Percentiles rank a stretch among this genome's conserved stretches.
Evolutionary conservation across 1,284 basidiomycete species (phyloP).

Genomic region (Taiwanofungus camphoratus): DNA sequence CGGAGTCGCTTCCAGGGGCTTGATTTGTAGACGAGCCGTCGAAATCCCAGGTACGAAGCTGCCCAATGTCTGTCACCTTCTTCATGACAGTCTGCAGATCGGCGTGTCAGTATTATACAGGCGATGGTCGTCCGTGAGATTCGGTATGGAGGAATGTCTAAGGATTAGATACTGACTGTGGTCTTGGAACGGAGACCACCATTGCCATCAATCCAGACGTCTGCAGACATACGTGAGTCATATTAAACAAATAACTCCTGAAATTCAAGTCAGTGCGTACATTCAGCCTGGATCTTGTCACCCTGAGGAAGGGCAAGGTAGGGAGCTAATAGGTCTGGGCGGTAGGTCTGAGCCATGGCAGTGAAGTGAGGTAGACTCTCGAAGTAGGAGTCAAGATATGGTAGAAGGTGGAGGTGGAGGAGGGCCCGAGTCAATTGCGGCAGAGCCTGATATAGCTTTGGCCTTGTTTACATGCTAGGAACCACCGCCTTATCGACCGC

Average conservation of each 20-base stretch:
- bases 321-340: slow-evolving; percentile 80
- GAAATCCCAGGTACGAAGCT: slow-evolving; percentile 97
- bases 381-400: slow-evolving; percentile 6
- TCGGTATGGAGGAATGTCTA: too few species aligned
- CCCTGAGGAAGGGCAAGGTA: slow-evolving; percentile 85
- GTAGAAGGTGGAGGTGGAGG: slow-evolving; percentile 2
- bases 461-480: slow-evolving; percentile 7
- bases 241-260: slow-evolving; percentile 5
- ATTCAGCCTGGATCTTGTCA: slow-evolving; percentile 88
- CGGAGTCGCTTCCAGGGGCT: slow-evolving; percentile 92
- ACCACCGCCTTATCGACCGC: slow-evolving; percentile 1
- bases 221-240: slow-evolving; percentile 38
- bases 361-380: slow-evolving; percentile 14
- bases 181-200: slow-evolving; percentile 92
- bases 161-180: slow-evolving; percentile 49
- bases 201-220: slow-evolving; percentile 95
- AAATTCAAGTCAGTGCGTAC: slow-evolving; percentile 34
- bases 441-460: too few species aligned
- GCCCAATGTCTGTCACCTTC: slow-evolving; percentile 79
- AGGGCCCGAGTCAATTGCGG: background rate
- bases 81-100: slow-evolving; percentile 66
- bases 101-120: background rate
- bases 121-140: too few species aligned
- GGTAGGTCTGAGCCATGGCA: slow-evolving; percentile 50
- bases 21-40: slow-evolving; percentile 98